Percentiles rank a stretch among this genome's conserved stretches.
Conservation (phyloP, 2,329 filamentous ascomycete genomes). For the Alternaria rosae region DNA sequence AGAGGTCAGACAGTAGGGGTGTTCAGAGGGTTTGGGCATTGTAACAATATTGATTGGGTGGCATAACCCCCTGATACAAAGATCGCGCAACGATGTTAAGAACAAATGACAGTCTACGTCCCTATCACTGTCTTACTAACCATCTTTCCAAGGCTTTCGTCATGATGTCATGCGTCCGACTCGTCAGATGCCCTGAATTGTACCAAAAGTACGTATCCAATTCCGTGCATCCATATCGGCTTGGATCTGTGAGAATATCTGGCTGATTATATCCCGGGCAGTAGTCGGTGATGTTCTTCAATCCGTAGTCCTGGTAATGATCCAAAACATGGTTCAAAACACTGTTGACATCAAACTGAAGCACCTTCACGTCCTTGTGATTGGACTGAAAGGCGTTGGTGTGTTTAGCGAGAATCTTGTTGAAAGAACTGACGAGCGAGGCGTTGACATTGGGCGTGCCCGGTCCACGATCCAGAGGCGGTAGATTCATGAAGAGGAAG, state of each 20-base stretch:
- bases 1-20: slow-evolving; percentile 4
- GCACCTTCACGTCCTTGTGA: slow-evolving; percentile 46
- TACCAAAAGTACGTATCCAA: slow-evolving; percentile 59
- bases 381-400: slow-evolving; percentile 43
- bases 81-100: neutral
- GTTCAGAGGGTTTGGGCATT: slow-evolving; percentile 5
- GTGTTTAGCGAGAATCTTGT: slow-evolving; percentile 49
- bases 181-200: slow-evolving; percentile 58
- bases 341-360: slow-evolving; percentile 56
- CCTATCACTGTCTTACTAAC: slow-evolving; percentile 18
- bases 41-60: neutral
- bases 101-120: neutral
- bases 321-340: slow-evolving; percentile 55
- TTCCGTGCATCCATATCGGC: slow-evolving; percentile 56
- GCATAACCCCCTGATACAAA: neutral
- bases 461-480: slow-evolving; percentile 58
- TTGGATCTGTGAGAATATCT: slow-evolving; percentile 54
- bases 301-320: slow-evolving; percentile 51
- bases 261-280: slow-evolving; percentile 57
- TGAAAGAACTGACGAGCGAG: slow-evolving; percentile 57
- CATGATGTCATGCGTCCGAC: slow-evolving; percentile 51
- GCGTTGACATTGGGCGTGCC: slow-evolving; percentile 53
- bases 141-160: slow-evolving; percentile 34
- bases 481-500: slow-evolving; percentile 61
- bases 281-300: slow-evolving; percentile 57